Base-by-base conservation (phyloP, 768 basidiomycete genomes). In the Xerocomus potaroensis region DNA sequence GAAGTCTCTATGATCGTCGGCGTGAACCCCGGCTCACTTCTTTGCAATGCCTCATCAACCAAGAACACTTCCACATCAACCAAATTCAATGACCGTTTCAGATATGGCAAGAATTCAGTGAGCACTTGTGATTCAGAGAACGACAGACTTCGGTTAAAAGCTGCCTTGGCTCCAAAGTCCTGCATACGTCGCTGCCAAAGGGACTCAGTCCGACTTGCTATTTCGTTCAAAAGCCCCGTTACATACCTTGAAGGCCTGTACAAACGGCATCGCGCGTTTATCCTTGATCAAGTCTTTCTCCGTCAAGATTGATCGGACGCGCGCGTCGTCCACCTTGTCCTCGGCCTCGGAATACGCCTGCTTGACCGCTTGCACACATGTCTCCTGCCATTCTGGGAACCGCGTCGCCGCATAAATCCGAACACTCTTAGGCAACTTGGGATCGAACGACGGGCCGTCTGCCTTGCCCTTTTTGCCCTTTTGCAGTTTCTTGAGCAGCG, bases 301-400 rank as follows among this genome's bases (percentile, higher is more conserved):
- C 8, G 75, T 76, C 63, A 98, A 63, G 54, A 78, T 55, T 57
- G 80, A 72, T 64, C 83, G 78, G 41, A 94, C 80, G 64, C 82
- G 84, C 30, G 70, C 81, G 61, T 97, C 93, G 60, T 99, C 90
- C 27, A 97, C 84, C 55, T 74, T 77, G 48, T 81, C 76, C 22
- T 71, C 70, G 44, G 70, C 68, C 44, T 72, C 72, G 33, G 70
- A 69, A 58, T 85, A 93, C 21, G 83, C 72, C 11, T 83, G 81
- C 69, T 80, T 79, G 40, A 94, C 75, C 32, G 82, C 72, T 59
- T 81, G 78, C 41, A 97, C 86, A 59, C 88, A 88, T 22, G 68
- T 65, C 56, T 91, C 82, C 66, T 99, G 95, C 95, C 96, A 99
- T 55, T 83, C 84, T 0, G 96, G 96, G 80, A 93, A 98, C 40